phyloP scores from a whole-genome alignment of 257 asterid genomes.

The Linaria vulgaris region DNA sequence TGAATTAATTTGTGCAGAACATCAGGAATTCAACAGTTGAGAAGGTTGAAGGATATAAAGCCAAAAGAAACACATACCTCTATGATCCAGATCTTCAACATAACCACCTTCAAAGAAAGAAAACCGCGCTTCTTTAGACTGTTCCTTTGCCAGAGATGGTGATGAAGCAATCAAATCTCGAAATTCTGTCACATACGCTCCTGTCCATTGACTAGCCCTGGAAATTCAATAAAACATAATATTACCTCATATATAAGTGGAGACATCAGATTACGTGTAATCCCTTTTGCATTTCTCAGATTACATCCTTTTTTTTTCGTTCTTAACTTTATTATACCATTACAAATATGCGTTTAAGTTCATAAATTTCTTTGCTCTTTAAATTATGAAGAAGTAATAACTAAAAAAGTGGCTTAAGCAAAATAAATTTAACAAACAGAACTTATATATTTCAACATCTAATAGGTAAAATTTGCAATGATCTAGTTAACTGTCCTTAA shows the following conservation, averaged over 20 bases:
- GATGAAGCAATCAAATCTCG: slow-evolving; percentile 64
- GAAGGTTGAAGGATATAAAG: slow-evolving; percentile 10
- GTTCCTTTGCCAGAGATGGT: slow-evolving; percentile 41
- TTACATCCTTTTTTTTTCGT: too few species aligned
- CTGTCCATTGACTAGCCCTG: slow-evolving; percentile 94
- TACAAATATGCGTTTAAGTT: too few species aligned
- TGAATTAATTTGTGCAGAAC: too few species aligned
- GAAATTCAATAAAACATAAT: slow-evolving; percentile 20
- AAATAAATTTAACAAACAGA: neutral
- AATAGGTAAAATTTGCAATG: neutral
- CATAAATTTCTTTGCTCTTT: too few species aligned
- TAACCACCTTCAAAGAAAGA: slow-evolving; percentile 89
- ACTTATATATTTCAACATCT: neutral
- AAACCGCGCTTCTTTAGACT: slow-evolving; percentile 76
- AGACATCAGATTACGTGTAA: neutral
- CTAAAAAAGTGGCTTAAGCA: slow-evolving; percentile 21
- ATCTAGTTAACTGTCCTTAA: slow-evolving; percentile 8
- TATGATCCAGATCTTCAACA: slow-evolving; percentile 62
- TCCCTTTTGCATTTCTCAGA: too few species aligned
- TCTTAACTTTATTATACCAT: too few species aligned
- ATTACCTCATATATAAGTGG: slow-evolving; percentile 13
- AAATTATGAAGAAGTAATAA: neutral
- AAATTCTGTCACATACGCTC: slow-evolving; percentile 72
- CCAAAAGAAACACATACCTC: slow-evolving; percentile 46
- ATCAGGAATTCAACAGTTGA: neutral